Conservation (phyloP, 2,329 filamentous ascomycete species). For the Canariomyces notabilis region DNA sequence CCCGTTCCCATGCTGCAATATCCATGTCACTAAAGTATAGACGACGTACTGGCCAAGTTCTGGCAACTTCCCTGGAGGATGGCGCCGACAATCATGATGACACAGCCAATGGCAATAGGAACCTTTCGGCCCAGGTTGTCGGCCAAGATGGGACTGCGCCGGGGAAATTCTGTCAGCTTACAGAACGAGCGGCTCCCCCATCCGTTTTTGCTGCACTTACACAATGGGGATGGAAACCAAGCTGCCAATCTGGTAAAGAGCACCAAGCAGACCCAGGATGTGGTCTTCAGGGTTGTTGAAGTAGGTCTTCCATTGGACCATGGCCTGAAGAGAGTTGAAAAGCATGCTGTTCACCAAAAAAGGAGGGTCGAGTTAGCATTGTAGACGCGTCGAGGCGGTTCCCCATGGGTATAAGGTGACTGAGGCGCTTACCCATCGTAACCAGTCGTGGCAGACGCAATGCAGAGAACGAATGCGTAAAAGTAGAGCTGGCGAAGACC, state of each 20-base stretch:
- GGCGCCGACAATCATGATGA: conserved; percentile 52
- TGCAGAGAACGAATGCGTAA: conserved; percentile 45
- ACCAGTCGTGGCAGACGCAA: conserved; percentile 52
- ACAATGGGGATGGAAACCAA: conserved; percentile 54
- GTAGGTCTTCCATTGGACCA: conserved; percentile 41
- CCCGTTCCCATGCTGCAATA: conserved; percentile 15
- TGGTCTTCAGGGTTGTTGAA: conserved; percentile 43
- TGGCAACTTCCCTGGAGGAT: conserved; percentile 50
- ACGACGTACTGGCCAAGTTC: conserved; percentile 31
- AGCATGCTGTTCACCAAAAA: conserved; percentile 33
- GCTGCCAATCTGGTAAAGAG: conserved; percentile 56
- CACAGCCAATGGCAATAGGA: conserved; percentile 49
- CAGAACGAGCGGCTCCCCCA: too few relatives aligned
- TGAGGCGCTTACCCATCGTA: conserved; percentile 53
- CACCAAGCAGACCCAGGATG: conserved; percentile 48
- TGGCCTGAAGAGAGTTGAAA: conserved; percentile 42
- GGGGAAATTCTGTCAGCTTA: conserved; percentile 6
- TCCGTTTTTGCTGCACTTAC: conserved; percentile 26
- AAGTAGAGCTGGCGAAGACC: conserved; percentile 53
- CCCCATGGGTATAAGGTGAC: too few relatives aligned
- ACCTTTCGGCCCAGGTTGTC: conserved; percentile 50
- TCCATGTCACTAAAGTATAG: background rate
- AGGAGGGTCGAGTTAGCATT: conserved; percentile 8
- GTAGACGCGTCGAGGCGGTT: too few relatives aligned
- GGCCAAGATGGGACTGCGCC: conserved; percentile 44